Conservation (phyloP, 129 eudicot genomes). For the Ambrosia trifida region DNA sequence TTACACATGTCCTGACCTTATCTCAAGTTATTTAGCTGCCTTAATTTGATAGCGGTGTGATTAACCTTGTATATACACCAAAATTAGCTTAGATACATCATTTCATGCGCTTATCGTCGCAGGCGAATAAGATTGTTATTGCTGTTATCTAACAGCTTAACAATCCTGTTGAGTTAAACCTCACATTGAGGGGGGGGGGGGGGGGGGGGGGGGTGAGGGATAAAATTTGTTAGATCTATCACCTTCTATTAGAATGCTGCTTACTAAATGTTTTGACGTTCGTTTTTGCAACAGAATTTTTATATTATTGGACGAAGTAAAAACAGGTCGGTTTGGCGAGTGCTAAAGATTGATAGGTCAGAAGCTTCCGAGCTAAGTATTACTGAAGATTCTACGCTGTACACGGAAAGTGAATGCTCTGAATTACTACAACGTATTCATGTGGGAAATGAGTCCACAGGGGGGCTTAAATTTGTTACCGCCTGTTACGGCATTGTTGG, state of each 20-base stretch:
- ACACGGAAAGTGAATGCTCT: constrained; percentile 58
- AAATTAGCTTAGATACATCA: background rate
- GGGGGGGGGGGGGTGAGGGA: too few species aligned
- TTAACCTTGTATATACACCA: background rate
- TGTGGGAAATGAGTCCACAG: constrained; percentile 80
- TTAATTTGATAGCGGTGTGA: background rate
- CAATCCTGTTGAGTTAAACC: background rate
- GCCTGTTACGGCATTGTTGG: constrained; percentile 90
- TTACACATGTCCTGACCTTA: background rate
- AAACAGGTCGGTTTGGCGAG: constrained; percentile 59
- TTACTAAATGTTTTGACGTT: constrained; percentile 13
- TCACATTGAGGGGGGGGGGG: too few species aligned
- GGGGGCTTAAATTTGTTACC: constrained; percentile 75
- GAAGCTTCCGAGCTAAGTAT: constrained; percentile 68
- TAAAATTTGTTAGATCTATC: too few species aligned
- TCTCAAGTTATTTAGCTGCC: background rate
- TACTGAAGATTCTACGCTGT: constrained; percentile 68
- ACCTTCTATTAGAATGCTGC: too few species aligned
- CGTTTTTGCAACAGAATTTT: constrained; percentile 58
- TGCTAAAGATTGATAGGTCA: constrained; percentile 75
- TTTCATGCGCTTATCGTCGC: background rate
- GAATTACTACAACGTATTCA: constrained; percentile 63
- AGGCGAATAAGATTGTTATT: background rate
- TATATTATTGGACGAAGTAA: constrained; percentile 84
- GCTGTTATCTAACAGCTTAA: background rate